phyloP scores from a whole-genome alignment of 495 filamentous ascomycete genomes.

The Aspergillus bridgeri region DNA sequence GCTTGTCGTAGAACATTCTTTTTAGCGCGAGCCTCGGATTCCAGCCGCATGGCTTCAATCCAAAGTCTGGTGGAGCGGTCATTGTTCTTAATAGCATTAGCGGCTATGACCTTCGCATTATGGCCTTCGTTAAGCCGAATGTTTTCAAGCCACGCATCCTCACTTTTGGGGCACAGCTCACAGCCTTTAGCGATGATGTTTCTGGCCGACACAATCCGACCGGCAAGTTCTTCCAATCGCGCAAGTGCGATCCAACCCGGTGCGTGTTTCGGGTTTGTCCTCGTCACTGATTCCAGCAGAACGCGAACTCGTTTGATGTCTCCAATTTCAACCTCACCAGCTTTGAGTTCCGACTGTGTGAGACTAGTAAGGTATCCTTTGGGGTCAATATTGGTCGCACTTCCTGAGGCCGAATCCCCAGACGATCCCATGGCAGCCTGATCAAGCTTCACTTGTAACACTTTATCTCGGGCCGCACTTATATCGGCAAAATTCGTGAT shows the following conservation, averaged over 20 bases:
- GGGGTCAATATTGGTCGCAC: conserved; percentile 87
- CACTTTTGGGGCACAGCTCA: conserved; percentile 85
- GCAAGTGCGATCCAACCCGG: conserved; percentile 97
- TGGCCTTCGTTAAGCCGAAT: conserved; percentile 88
- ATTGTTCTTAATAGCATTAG: conserved; percentile 86
- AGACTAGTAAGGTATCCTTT: conserved; percentile 94
- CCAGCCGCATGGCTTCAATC: conserved; percentile 92
- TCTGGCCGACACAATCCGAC: conserved; percentile 81
- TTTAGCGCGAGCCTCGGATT: conserved; percentile 72
- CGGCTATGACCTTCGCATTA: conserved; percentile 95
- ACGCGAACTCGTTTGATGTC: conserved; percentile 96
- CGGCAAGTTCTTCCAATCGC: conserved; percentile 87
- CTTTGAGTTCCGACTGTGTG: conserved; percentile 70
- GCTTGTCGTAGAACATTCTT: conserved; percentile 89
- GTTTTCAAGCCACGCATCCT: conserved; percentile 93
- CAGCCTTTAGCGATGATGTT: conserved; percentile 82
- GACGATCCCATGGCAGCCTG: conserved; percentile 73
- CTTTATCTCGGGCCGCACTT: conserved; percentile 89
- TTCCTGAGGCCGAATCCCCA: conserved; percentile 70
- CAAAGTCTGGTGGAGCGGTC: conserved; percentile 85
- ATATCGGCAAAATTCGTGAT: conserved; percentile 99
- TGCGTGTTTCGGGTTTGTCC: conserved; percentile 89
- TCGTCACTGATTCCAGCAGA: conserved; percentile 88
- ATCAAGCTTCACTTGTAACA: conserved; percentile 85
- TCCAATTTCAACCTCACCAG: conserved; percentile 78